Evolutionary conservation across 768 basidiomycete genomes (phyloP).

Genomic region (Tylopilus sp.): DNA sequence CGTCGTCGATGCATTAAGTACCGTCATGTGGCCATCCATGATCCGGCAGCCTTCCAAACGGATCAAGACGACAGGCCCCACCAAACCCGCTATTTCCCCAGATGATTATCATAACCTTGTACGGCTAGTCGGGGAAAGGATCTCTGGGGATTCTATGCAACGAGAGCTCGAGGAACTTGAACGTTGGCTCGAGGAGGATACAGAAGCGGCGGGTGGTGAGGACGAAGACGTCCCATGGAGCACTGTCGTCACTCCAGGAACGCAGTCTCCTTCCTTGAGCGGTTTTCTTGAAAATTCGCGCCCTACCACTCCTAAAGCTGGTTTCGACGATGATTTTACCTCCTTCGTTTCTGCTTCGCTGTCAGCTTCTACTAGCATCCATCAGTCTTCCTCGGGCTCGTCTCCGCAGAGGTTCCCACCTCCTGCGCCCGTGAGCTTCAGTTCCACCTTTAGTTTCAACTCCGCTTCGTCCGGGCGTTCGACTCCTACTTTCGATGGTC

Average conservation of each 20-base stretch:
- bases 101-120: conserved; percentile 22
- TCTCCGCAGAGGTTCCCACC: not conserved
- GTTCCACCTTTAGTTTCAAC: conserved; percentile 29
- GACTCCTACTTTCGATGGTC: conserved; percentile 25
- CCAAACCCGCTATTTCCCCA: conserved; percentile 6
- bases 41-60: conserved; percentile 23
- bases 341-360: conserved; percentile 65
- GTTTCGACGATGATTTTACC: conserved; percentile 80
- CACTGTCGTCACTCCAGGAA: conserved; percentile 31
- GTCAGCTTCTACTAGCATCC: conserved; percentile 3
- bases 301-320: conserved; percentile 34
- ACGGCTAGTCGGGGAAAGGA: conserved; percentile 17
- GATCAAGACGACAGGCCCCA: not conserved
- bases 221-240: conserved; percentile 40
- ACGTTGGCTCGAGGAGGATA: conserved; percentile 55
- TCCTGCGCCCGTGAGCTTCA: conserved; percentile 18
- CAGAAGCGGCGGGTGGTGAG: conserved; percentile 17
- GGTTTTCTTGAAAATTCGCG: conserved; percentile 19
- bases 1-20: conserved; percentile 75
- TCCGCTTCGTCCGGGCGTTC: conserved; percentile 20
- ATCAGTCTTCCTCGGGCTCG: conserved; percentile 1
- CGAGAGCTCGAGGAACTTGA: conserved; percentile 58
- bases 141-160: conserved; percentile 36
- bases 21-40: conserved; percentile 89
- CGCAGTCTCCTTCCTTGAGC: conserved; percentile 23